Evolutionary conservation across 2,329 filamentous ascomycete species (phyloP).

Genomic region (Trichoderma endophyticum): DNA sequence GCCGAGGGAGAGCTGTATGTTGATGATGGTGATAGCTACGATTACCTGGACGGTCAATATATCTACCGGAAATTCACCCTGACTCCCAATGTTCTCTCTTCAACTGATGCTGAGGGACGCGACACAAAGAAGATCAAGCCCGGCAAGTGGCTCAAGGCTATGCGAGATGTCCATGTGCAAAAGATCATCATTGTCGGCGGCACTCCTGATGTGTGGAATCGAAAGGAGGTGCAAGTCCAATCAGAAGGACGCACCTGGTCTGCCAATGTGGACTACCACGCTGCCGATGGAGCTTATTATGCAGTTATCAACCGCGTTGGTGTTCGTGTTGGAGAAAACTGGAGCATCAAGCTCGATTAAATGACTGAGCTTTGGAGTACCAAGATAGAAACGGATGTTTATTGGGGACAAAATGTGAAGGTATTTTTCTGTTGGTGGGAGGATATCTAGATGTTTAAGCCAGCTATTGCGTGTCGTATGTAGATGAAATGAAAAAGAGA

Average conservation of each 20-base stretch:
- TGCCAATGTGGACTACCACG: conserved; percentile 58
- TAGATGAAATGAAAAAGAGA: neutral
- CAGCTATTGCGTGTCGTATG: neutral
- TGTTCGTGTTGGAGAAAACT: conserved; percentile 52
- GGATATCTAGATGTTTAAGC: neutral
- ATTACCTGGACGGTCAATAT: conserved; percentile 80
- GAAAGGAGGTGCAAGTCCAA: conserved; percentile 56
- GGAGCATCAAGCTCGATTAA: conserved; percentile 41
- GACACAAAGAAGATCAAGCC: conserved; percentile 52
- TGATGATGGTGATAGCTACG: conserved; percentile 91
- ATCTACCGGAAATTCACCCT: conserved; percentile 81
- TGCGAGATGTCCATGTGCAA: conserved; percentile 76
- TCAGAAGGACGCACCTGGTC: conserved; percentile 53
- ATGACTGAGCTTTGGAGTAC: neutral
- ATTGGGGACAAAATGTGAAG: neutral
- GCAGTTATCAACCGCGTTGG: conserved; percentile 52
- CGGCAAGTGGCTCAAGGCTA: conserved; percentile 73
- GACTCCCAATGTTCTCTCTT: conserved; percentile 58
- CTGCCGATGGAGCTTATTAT: conserved; percentile 49
- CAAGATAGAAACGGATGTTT: neutral
- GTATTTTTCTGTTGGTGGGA: neutral
- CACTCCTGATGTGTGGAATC: conserved; percentile 69
- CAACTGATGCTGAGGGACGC: conserved; percentile 61
- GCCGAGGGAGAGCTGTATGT: conserved; percentile 83
- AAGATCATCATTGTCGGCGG: conserved; percentile 82